Evolutionary conservation across 1,284 basidiomycete species (phyloP).

Genomic region (Heliocybe sulcata): DNA sequence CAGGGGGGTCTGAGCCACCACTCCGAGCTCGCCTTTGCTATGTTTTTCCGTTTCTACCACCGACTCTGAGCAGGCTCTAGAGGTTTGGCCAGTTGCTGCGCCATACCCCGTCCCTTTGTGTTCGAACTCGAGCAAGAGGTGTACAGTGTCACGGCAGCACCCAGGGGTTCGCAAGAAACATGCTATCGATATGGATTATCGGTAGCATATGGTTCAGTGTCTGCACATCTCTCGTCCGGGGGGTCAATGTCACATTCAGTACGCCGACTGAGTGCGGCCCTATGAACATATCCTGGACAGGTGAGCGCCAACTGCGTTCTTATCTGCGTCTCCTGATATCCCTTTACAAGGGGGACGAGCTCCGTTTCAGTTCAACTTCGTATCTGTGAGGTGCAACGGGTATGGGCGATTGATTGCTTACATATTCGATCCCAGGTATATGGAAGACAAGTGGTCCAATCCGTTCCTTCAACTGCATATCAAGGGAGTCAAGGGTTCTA

Average conservation of each 20-base stretch:
- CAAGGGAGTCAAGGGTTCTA: conserved; percentile 48
- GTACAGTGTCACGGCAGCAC: no score
- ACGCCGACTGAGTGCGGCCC: background rate
- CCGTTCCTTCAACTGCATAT: conserved; percentile 47
- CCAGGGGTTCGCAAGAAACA: no score
- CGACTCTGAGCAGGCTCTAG: background rate
- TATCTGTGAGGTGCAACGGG: conserved; percentile 44
- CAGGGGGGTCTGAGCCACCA: background rate
- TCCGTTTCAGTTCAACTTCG: conserved; percentile 52
- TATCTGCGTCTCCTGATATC: background rate
- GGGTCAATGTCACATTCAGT: background rate
- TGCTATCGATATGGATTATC: no score
- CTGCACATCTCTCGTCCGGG: background rate
- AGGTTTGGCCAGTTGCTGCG: background rate
- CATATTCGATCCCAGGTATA: conserved; percentile 30
- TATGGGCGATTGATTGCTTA: conserved; percentile 1
- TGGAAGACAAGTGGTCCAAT: conserved; percentile 42
- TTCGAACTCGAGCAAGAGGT: no score
- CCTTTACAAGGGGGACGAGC: conserved; percentile 43
- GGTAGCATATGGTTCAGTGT: no score
- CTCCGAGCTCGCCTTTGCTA: background rate
- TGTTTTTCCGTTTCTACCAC: background rate
- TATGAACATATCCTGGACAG: background rate
- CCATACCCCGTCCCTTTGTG: background rate
- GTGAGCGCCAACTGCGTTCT: background rate